Conservation (phyloP, 2,329 filamentous ascomycete species). For the Clarireedia homoeocarpa region DNA sequence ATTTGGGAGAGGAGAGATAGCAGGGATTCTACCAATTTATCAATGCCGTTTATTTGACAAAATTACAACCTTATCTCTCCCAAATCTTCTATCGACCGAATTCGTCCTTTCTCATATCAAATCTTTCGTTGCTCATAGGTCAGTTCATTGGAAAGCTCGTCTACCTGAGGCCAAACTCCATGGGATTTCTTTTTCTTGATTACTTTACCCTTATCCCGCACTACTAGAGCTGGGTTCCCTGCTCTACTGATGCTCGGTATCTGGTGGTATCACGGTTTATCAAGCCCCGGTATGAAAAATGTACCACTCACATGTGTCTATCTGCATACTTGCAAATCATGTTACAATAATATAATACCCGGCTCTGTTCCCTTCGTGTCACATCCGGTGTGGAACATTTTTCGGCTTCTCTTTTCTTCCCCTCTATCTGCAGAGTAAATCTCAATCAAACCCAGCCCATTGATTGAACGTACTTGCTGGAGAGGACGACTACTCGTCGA, state of each 20-base stretch:
- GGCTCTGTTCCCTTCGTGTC: not conserved
- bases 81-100: not conserved
- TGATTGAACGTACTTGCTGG: too few species aligned
- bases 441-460: too few species aligned
- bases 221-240: too few species aligned
- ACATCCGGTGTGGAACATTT: not conserved
- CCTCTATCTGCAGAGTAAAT: too few species aligned
- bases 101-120: not conserved
- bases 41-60: slow-evolving; percentile 4
- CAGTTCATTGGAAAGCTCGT: too few species aligned
- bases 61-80: slow-evolving; percentile 7
- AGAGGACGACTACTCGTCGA: too few species aligned
- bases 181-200: too few species aligned
- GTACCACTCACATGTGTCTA: not conserved
- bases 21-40: not conserved
- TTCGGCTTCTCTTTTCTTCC: too few species aligned
- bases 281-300: not conserved
- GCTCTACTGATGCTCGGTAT: too few species aligned
- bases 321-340: not conserved
- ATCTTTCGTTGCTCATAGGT: too few species aligned
- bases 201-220: too few species aligned
- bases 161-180: too few species aligned
- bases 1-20: not conserved
- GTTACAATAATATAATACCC: slow-evolving; percentile 2
- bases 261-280: not conserved